Percentiles rank a stretch among this genome's conserved stretches.
These are phyloP conservation scores for Serendipita sp. DNA, from an alignment of 768 basidiomycete genomes.

Conservation along the genomic window DNA sequence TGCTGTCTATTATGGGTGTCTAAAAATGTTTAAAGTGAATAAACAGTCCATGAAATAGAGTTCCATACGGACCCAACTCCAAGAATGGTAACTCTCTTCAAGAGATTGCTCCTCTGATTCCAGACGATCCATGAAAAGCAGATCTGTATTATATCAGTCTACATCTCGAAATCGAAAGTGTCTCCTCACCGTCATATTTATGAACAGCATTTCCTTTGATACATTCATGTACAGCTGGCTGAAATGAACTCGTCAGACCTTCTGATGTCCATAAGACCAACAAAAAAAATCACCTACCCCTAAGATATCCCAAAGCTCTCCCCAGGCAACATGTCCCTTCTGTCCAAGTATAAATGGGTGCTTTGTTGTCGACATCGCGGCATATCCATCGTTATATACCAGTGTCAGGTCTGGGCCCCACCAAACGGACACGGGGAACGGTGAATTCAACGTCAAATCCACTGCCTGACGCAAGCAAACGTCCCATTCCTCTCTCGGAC, in stretches of 20 bases:
- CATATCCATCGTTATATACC: conserved; percentile 16
- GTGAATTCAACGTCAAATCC: conserved; percentile 9
- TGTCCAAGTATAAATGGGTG: conserved; percentile 15
- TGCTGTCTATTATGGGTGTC: conserved; percentile 12
- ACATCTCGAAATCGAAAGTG: no score
- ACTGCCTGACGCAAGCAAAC: conserved; percentile 10
- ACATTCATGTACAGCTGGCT: conserved; percentile 10
- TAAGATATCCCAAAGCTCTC: conserved; percentile 15
- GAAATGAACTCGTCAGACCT: neutral
- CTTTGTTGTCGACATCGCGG: conserved; percentile 13
- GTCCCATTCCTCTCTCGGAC: conserved; percentile 10
- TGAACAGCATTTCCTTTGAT: conserved; percentile 12
- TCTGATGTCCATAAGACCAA: neutral
- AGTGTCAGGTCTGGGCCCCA: conserved; percentile 14
- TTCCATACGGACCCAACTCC: conserved; percentile 14
- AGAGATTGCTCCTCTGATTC: conserved; percentile 10
- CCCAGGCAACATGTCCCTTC: conserved; percentile 14
- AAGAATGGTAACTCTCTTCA: conserved; percentile 15
- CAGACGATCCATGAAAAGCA: neutral
- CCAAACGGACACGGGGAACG: conserved; percentile 12
- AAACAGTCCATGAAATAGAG: neutral
- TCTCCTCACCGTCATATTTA: conserved; percentile 12
- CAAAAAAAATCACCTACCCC: neutral
- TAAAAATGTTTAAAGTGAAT: neutral
- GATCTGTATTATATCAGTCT: neutral